Evolutionary conservation across 495 filamentous ascomycete genomes (phyloP).

Genomic region (Penicillium maclennaniae): DNA sequence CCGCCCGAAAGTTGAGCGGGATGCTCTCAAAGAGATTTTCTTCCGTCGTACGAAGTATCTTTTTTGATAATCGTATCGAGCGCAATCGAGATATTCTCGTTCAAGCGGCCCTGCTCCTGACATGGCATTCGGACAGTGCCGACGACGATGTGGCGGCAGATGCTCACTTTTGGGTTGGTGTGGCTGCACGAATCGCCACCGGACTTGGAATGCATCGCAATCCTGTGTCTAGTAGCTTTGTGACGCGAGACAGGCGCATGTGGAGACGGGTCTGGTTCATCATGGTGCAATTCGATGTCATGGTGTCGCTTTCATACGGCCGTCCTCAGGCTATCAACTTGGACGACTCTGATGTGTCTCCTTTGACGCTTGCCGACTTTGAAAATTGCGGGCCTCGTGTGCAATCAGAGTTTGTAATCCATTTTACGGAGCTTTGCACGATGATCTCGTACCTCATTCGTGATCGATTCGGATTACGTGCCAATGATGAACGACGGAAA

Average conservation of each 20-base stretch:
- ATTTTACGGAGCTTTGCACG: slow-evolving; percentile 44
- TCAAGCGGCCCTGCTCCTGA: slow-evolving; percentile 44
- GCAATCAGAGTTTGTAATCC: slow-evolving; percentile 42
- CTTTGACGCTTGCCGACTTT: slow-evolving; percentile 43
- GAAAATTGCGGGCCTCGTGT: slow-evolving; percentile 42
- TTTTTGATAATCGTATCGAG: slow-evolving; percentile 46
- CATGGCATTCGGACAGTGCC: slow-evolving; percentile 46
- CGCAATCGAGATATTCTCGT: slow-evolving; percentile 48
- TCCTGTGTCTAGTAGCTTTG: slow-evolving; percentile 41
- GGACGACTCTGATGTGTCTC: slow-evolving; percentile 47
- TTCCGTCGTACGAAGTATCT: slow-evolving; percentile 48
- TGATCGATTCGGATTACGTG: slow-evolving; percentile 39
- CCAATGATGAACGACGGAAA: slow-evolving; percentile 38
- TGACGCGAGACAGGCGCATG: slow-evolving; percentile 41
- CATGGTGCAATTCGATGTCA: slow-evolving; percentile 46
- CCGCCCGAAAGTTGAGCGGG: slow-evolving; percentile 38
- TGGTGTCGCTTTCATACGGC: slow-evolving; percentile 48
- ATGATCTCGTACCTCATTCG: slow-evolving; percentile 47
- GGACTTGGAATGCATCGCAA: slow-evolving; percentile 50
- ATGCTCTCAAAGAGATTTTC: slow-evolving; percentile 44
- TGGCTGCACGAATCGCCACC: slow-evolving; percentile 46
- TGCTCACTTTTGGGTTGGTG: slow-evolving; percentile 48
- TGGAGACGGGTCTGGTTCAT: slow-evolving; percentile 49
- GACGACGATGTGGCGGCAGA: slow-evolving; percentile 49
- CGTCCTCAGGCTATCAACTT: slow-evolving; percentile 48